Percentiles rank a stretch among this genome's conserved stretches.
These are phyloP conservation scores for Purpureocillium takamizusanense DNA, from an alignment of 2,329 filamentous ascomycete genomes.

Conservation along the genomic window DNA sequence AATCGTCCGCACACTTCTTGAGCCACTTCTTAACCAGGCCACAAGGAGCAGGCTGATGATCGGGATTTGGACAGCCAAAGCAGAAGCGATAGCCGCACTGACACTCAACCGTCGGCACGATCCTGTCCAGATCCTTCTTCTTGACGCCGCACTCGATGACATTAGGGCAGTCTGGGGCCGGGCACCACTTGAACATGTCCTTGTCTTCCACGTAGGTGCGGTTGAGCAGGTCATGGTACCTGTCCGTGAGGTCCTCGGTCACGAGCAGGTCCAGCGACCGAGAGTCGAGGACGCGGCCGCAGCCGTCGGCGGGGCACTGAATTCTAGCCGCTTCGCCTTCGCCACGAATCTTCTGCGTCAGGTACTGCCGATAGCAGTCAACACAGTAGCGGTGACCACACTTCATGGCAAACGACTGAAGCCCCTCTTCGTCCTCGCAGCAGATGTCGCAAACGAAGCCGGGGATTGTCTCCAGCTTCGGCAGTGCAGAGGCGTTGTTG, in stretches of 20 bases:
- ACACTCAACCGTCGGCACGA: constrained; percentile 88
- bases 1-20: constrained; percentile 97
- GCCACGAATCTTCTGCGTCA: constrained; percentile 86
- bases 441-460: constrained; percentile 93
- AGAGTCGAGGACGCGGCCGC: constrained; percentile 84
- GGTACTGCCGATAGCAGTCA: constrained; percentile 84
- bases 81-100: constrained; percentile 82
- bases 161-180: constrained; percentile 92
- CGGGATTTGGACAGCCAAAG: constrained; percentile 82
- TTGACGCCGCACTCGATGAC: constrained; percentile 84
- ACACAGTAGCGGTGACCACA: constrained; percentile 92
- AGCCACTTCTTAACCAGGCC: constrained; percentile 88
- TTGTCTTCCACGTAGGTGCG: constrained; percentile 96
- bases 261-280: constrained; percentile 76
- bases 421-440: constrained; percentile 72
- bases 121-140: constrained; percentile 71
- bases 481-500: constrained; percentile 48
- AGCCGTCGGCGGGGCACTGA: constrained; percentile 82
- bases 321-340: constrained; percentile 94
- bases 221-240: constrained; percentile 81
- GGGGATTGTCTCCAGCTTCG: constrained; percentile 59
- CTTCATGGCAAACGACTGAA: constrained; percentile 86
- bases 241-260: constrained; percentile 40
- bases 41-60: constrained; percentile 92
- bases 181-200: constrained; percentile 93